phyloP scores from a whole-genome alignment of 2,329 filamentous ascomycete genomes.

The Endoconidiophora polonica region DNA sequence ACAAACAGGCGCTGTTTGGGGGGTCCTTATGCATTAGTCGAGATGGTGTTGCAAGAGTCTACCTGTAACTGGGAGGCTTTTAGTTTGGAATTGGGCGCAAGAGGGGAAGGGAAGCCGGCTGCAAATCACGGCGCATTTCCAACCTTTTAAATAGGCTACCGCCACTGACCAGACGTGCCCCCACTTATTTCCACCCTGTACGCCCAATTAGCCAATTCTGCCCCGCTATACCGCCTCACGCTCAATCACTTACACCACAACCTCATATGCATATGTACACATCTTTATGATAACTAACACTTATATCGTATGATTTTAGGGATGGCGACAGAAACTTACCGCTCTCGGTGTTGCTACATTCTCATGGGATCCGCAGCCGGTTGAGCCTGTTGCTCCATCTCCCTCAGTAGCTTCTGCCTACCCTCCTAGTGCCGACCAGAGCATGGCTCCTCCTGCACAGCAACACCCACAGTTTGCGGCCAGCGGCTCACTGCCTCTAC shows the following conservation, averaged over 20 bases:
- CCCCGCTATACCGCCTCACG: conserved; percentile 11
- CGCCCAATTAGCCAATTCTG: conserved; percentile 7
- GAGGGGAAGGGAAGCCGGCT: conserved; percentile 5
- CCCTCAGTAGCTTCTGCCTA: conserved; percentile 15
- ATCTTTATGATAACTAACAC: not conserved
- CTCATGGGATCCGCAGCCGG: conserved; percentile 84
- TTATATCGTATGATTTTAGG: conserved; percentile 31
- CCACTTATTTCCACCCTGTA: not conserved
- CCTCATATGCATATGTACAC: not conserved
- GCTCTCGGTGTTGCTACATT: conserved; percentile 72
- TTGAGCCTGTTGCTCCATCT: conserved; percentile 21
- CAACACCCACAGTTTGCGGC: conserved; percentile 8
- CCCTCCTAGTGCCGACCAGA: conserved; percentile 14
- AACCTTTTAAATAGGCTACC: conserved; percentile 9
- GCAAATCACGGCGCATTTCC: conserved; percentile 7
- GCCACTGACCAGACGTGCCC: conserved; percentile 1
- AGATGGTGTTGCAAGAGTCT: conserved; percentile 11
- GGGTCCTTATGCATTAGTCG: not conserved
- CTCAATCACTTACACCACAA: not conserved
- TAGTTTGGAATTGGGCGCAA: not conserved
- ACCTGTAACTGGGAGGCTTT: not conserved
- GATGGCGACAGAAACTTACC: conserved; percentile 86
- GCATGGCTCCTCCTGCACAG: conserved; percentile 20
- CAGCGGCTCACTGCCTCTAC: conserved; percentile 14
- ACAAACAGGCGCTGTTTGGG: no score